These are phyloP conservation scores for Trichoderma sp. DNA, from an alignment of 2,329 filamentous ascomycete genomes.

Conservation along the genomic window DNA sequence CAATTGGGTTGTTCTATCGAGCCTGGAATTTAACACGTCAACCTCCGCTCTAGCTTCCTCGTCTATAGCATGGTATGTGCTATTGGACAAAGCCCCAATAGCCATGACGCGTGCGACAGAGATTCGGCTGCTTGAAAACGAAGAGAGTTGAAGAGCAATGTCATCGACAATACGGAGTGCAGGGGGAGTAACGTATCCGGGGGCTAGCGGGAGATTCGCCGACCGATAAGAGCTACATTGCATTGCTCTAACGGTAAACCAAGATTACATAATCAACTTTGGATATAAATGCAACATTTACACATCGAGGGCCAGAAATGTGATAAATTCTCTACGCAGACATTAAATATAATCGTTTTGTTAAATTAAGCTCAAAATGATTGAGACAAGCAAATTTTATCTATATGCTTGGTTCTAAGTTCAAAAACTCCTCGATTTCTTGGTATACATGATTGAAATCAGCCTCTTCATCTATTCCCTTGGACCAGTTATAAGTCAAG, in stretches of 20 bases:
- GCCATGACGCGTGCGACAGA: slow-evolving; percentile 44
- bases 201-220: background rate
- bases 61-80: slow-evolving; percentile 55
- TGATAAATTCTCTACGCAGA: background rate
- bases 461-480: background rate
- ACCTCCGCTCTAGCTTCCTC: slow-evolving; percentile 70
- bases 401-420: background rate
- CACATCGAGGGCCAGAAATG: background rate
- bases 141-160: background rate
- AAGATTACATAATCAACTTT: background rate
- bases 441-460: background rate
- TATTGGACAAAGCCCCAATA: slow-evolving; percentile 44
- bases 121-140: background rate
- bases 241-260: background rate
- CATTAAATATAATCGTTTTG: background rate
- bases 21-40: slow-evolving; percentile 68
- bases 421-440: background rate
- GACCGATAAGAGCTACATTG: background rate
- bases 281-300: background rate
- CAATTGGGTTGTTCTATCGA: slow-evolving; percentile 90
- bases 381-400: background rate
- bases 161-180: background rate
- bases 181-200: background rate
- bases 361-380: background rate
- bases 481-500: background rate